A percentile compares a stretch with the other conserved stretches of the same genome.
phyloP scores from a whole-genome alignment of 1,139 yeast genomes.

The Candida albicans region DNA sequence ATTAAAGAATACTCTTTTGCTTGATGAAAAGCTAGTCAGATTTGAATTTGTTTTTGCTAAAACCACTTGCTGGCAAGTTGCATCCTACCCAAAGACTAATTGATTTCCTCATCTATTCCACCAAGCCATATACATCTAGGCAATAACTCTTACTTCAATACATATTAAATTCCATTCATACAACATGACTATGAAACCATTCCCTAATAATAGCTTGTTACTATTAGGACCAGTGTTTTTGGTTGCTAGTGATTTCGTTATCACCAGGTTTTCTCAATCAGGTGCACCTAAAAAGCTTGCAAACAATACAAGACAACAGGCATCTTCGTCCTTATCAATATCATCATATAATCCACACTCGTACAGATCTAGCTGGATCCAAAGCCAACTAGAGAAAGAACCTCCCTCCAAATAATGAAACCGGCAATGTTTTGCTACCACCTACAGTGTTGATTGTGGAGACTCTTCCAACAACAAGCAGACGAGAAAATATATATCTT shows the following conservation, averaged over 20 bases:
- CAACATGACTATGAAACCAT: conserved; percentile 16
- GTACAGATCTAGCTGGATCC: conserved; percentile 7
- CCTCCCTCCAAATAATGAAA: not conserved
- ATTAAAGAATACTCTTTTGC: no score
- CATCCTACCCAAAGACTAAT: not conserved
- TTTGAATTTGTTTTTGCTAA: not conserved
- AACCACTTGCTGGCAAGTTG: conserved; percentile 1
- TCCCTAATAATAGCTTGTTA: conserved; percentile 20
- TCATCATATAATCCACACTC: conserved; percentile 5
- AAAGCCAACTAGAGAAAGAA: conserved; percentile 2
- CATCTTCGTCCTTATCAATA: conserved; percentile 7
- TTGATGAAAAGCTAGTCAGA: no score
- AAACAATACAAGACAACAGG: conserved; percentile 6
- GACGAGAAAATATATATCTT: no score
- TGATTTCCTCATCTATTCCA: not conserved
- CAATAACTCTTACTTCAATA: no score
- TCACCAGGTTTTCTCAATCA: conserved; percentile 19
- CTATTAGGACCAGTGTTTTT: conserved; percentile 25
- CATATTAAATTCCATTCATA: not conserved
- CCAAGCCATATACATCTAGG: not conserved
- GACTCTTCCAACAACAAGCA: no score
- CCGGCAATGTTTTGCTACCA: no score
- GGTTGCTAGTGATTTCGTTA: conserved; percentile 24
- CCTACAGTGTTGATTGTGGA: no score
- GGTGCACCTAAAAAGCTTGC: conserved; percentile 15